These are phyloP conservation scores for Xylariaceae sp. DNA, from an alignment of 2,329 filamentous ascomycete species.

Conservation along the genomic window DNA sequence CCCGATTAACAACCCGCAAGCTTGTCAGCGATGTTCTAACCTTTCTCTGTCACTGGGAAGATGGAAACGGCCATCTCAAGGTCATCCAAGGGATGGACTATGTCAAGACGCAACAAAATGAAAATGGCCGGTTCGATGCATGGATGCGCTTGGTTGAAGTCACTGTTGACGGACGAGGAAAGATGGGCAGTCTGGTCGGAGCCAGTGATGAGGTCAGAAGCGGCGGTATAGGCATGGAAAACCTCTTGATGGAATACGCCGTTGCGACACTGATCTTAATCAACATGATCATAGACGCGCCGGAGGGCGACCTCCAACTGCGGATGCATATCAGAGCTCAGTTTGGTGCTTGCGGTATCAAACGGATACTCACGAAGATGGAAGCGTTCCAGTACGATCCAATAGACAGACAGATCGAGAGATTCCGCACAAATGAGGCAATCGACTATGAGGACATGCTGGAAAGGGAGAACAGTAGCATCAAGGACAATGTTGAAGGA, in stretches of 20 bases:
- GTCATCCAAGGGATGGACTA: conserved; percentile 91
- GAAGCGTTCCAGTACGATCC: conserved; percentile 97
- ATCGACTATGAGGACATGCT: conserved; percentile 98
- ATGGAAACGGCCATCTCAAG: conserved; percentile 82
- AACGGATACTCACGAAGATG: conserved; percentile 93
- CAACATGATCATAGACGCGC: conserved; percentile 94
- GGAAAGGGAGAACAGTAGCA: conserved; percentile 84
- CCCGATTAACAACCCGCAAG: conserved; percentile 86
- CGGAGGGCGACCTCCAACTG: conserved; percentile 83
- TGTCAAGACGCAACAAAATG: conserved; percentile 81
- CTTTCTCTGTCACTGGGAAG: conserved; percentile 92
- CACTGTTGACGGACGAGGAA: conserved; percentile 92
- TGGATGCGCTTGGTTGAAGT: conserved; percentile 99
- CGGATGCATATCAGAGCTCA: conserved; percentile 93
- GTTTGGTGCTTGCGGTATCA: conserved; percentile 93
- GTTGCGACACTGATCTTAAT: conserved; percentile 91
- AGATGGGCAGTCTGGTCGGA: conserved; percentile 97
- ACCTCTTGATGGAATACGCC: conserved; percentile 97
- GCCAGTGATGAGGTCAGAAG: conserved; percentile 95
- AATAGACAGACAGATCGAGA: conserved; percentile 96
- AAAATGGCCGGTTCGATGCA: conserved; percentile 93
- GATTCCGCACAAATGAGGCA: conserved; percentile 88
- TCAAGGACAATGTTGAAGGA: conserved; percentile 81
- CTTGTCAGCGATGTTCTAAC: conserved; percentile 94
- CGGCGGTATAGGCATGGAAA: conserved; percentile 97